Evolutionary conservation across 768 basidiomycete genomes (phyloP).

Genomic region (Tricholoma sp.): DNA sequence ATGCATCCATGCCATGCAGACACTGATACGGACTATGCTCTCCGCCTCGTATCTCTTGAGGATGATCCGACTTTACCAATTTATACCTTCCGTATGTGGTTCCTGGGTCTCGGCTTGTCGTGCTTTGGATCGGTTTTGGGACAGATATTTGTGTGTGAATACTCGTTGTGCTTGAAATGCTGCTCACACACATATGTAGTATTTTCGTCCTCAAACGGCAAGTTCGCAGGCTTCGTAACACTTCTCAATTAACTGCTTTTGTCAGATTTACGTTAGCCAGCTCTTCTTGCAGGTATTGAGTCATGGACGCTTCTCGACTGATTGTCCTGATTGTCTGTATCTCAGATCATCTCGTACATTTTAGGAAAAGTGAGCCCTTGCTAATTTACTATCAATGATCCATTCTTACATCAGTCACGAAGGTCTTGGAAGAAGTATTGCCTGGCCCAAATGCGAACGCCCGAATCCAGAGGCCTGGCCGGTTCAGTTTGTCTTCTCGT

Average conservation of each 20-base stretch:
- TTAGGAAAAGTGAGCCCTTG: slow-evolving; percentile 29
- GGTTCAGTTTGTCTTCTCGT: too few species aligned
- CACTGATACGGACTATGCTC: slow-evolving; percentile 29
- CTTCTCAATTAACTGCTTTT: neutral
- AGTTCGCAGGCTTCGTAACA: neutral
- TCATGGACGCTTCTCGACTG: neutral
- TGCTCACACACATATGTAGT: slow-evolving; percentile 23
- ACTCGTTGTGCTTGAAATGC: neutral
- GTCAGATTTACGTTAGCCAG: slow-evolving; percentile 29
- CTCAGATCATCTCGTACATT: slow-evolving; percentile 37
- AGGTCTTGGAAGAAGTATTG: slow-evolving; percentile 23
- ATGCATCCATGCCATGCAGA: slow-evolving; percentile 10
- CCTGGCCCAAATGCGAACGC: slow-evolving; percentile 18
- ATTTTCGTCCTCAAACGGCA: slow-evolving; percentile 32
- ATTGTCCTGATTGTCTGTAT: neutral
- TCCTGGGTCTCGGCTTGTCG: slow-evolving; percentile 40
- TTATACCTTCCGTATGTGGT: slow-evolving; percentile 40
- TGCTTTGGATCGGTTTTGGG: slow-evolving; percentile 38
- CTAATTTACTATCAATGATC: neutral
- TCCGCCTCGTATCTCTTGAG: slow-evolving; percentile 34
- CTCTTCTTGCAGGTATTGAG: slow-evolving; percentile 26
- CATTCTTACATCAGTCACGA: neutral
- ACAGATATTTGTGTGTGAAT: slow-evolving; percentile 30
- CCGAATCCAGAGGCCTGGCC: too few species aligned
- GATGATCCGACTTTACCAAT: slow-evolving; percentile 33